A percentile compares a stretch with the other conserved stretches of the same genome.
Evolutionary conservation across 805 yeast genomes (phyloP).

Genomic region (Peterozyma xylosa): DNA sequence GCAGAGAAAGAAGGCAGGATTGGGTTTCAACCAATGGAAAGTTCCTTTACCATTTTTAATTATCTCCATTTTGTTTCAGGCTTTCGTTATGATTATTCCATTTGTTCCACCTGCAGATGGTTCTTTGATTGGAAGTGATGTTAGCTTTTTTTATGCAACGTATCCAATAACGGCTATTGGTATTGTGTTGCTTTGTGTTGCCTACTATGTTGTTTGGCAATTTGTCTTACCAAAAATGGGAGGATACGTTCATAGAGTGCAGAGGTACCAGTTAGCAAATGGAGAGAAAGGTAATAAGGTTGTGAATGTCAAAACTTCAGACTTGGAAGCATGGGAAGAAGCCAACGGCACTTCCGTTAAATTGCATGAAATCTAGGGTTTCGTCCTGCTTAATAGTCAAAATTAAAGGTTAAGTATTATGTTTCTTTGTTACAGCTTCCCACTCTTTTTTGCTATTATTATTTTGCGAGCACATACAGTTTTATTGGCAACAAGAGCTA

Average conservation of each 20-base stretch:
- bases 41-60: conserved; percentile 25
- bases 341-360: too few species aligned
- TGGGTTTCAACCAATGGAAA: conserved; percentile 25
- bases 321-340: conserved; percentile 25
- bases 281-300: conserved; percentile 33
- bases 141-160: conserved; percentile 33
- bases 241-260: conserved; percentile 25
- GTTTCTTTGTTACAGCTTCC: too few species aligned
- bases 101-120: conserved; percentile 33
- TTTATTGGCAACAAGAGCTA: too few species aligned
- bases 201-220: conserved; percentile 30
- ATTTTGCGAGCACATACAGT: too few species aligned
- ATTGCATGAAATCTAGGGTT: too few species aligned
- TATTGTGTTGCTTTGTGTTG: conserved; percentile 22
- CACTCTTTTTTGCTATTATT: too few species aligned
- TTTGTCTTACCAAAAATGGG: conserved; percentile 25
- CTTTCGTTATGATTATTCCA: conserved; percentile 33
- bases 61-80: conserved; percentile 24
- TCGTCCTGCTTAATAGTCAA: too few species aligned
- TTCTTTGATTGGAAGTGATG: conserved; percentile 31
- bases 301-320: conserved; percentile 23
- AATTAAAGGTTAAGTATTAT: too few species aligned
- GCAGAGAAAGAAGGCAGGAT: conserved; percentile 24
- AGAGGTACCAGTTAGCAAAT: conserved; percentile 22
- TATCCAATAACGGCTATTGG: conserved; percentile 32